Evolutionary conservation across 306 rosid species (phyloP).

Genomic region (Pyrus betulifolia): DNA sequence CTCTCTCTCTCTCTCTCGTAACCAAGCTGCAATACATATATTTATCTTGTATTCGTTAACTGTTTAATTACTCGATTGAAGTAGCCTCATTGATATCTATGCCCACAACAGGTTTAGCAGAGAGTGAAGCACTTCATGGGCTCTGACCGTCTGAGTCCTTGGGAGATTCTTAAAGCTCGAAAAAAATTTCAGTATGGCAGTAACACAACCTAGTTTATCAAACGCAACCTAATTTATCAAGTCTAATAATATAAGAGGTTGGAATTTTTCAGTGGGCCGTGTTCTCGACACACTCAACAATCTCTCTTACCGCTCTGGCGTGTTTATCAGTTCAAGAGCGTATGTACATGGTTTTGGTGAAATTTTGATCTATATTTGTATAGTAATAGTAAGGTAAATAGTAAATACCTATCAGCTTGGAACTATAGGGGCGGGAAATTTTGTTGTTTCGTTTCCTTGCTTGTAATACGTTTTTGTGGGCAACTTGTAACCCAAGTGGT

Average conservation of each 20-base stretch:
- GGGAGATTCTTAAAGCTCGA: not conserved
- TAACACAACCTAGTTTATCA: too few relatives aligned
- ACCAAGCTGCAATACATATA: not conserved
- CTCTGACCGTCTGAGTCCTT: not conserved
- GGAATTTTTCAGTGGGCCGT: too few relatives aligned
- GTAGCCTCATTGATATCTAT: slow-evolving; percentile 7
- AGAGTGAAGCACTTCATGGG: slow-evolving; percentile 26
- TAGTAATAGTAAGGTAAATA: not conserved
- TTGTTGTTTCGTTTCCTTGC: not conserved
- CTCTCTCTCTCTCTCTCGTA: not conserved
- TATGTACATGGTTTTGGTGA: not conserved
- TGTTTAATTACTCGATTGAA: not conserved
- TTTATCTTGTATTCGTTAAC: not conserved
- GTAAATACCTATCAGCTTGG: not conserved
- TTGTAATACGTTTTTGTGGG: not conserved
- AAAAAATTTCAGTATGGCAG: too few relatives aligned
- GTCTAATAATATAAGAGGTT: too few relatives aligned
- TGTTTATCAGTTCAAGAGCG: not conserved
- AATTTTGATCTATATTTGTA: not conserved
- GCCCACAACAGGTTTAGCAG: slow-evolving; percentile 35
- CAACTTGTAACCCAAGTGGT: not conserved
- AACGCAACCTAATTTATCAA: too few relatives aligned
- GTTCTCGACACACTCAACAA: too few relatives aligned
- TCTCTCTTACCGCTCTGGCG: not conserved
- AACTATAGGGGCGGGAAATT: not conserved